Percentiles rank a stretch among this genome's conserved stretches.
phyloP scores from a whole-genome alignment of 805 yeast genomes.

The Torulaspora delbrueckii region DNA sequence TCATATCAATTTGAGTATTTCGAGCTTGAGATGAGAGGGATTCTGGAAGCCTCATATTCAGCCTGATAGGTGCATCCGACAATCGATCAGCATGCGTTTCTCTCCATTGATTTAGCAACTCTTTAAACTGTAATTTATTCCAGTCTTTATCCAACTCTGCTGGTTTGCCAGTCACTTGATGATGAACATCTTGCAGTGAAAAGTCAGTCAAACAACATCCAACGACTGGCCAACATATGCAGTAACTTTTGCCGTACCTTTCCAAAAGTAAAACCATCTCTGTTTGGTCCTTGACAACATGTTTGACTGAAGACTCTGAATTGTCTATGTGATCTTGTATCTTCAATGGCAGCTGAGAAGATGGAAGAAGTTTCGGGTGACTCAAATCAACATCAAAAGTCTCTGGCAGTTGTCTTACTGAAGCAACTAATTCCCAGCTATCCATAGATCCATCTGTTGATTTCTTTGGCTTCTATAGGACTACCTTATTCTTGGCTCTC shows the following conservation, averaged over 20 bases:
- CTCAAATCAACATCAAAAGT: constrained; percentile 6
- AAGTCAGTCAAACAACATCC: constrained; percentile 4
- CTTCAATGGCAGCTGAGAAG: constrained; percentile 6
- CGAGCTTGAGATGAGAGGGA: not conserved
- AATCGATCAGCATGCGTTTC: constrained; percentile 3
- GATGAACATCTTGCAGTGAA: constrained; percentile 1
- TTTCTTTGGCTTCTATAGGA: not conserved
- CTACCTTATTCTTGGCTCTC: not conserved
- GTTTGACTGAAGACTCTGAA: constrained; percentile 4
- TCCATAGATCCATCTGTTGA: constrained; percentile 7
- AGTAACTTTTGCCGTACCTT: constrained; percentile 18
- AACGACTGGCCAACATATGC: constrained; percentile 18
- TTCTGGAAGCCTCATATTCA: constrained; percentile 12
- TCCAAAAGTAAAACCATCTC: constrained; percentile 16
- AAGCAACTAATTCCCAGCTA: constrained; percentile 11
- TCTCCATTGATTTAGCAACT: constrained; percentile 14
- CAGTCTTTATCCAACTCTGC: constrained; percentile 5
- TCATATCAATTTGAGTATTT: constrained; percentile 2
- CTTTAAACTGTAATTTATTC: constrained; percentile 8
- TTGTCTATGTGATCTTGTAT: not conserved
- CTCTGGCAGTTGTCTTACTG: constrained; percentile 12
- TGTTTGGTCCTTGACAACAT: constrained; percentile 3
- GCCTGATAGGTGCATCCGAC: not conserved
- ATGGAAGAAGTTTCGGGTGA: constrained; percentile 5
- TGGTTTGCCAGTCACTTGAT: not conserved